Base-by-base conservation (phyloP, 345 rosid species). In the Streptanthus diversifolius region DNA sequence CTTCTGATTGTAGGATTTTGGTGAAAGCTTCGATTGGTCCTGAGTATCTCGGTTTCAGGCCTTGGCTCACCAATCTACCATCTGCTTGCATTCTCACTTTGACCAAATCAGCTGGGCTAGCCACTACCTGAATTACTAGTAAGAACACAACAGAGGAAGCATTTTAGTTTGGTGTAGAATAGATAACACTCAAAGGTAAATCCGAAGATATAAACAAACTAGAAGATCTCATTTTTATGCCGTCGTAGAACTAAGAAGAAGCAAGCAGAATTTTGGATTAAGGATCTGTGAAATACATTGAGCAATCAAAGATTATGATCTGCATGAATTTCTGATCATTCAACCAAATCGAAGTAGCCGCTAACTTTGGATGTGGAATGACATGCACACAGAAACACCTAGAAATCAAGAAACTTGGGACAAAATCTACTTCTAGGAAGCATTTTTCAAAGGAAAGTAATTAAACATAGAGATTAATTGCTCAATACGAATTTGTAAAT, bases 11-110 rank as follows among this genome's bases (percentile, higher is more conserved):
- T n/a, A 84, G 32, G 12, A 90, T 88, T 58, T 85, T 88, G 53
- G 52, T 57, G 6, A 90, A 80, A 14, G 95, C 96, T 74, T 90
- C 83, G 22, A 85, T 59, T 3, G 89, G 80, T 45, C 96, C 96
- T 0, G 80, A 67, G 80, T 92, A 92, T 63, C 92, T 81, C 27
- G 92, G 90, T 55, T 72, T 80, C 60, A 85, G 77, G n/a, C 96
- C 98, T 61, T 43, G 85, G 76, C 82, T 82, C 33, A 74, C 79
- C 59, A 82, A 24, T 19, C 66, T 71, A 15, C 95, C 83, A 75
- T 90, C 92, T 1, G 92, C 93, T 87, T 92, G 98, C 98, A 92
- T 90, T 71, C 96, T 80, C 80, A 92, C 96, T 76, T 92, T 92
- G 7, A 87, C 87, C 63, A 92, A 88, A 85, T 92, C 96, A 53